Evolutionary conservation across 441 rosid species (phyloP).

Genomic region (Sinapis alba): DNA sequence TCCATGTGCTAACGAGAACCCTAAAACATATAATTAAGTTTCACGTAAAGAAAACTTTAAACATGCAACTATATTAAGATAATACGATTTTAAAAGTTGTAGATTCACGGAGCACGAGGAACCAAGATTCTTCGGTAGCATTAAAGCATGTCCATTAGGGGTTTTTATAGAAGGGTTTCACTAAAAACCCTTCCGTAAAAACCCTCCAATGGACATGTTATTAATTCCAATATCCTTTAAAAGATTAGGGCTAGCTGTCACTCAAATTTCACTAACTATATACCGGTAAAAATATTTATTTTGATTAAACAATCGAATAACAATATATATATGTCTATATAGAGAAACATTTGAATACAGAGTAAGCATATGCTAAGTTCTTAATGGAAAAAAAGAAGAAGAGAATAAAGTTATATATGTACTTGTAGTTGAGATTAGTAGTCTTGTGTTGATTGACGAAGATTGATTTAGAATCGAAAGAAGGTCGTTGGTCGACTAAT

Average conservation of each 20-base stretch:
- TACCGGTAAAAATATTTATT: neutral
- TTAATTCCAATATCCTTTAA: neutral
- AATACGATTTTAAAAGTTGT: neutral
- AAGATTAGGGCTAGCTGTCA: neutral
- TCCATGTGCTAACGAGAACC: slow-evolving; percentile 81
- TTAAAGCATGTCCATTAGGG: too few relatives aligned
- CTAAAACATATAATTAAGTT: slow-evolving; percentile 35
- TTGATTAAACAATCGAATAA: neutral
- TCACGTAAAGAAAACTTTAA: too few relatives aligned
- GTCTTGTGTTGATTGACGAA: slow-evolving; percentile 34
- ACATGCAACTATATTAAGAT: neutral
- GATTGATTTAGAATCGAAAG: slow-evolving; percentile 37
- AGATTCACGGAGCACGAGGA: neutral
- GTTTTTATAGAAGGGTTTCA: too few relatives aligned
- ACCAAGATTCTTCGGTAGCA: neutral
- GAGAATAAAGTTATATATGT: slow-evolving; percentile 13
- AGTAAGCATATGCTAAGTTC: neutral
- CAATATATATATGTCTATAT: neutral
- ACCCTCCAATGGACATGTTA: too few relatives aligned
- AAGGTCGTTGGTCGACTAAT: slow-evolving; percentile 34
- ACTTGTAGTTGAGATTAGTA: slow-evolving; percentile 56
- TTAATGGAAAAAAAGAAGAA: neutral
- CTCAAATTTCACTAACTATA: neutral
- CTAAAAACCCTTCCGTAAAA: too few relatives aligned
- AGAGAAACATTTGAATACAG: neutral